phyloP scores from a whole-genome alignment of 345 rosid species.

The Eucalyptus sp. region DNA sequence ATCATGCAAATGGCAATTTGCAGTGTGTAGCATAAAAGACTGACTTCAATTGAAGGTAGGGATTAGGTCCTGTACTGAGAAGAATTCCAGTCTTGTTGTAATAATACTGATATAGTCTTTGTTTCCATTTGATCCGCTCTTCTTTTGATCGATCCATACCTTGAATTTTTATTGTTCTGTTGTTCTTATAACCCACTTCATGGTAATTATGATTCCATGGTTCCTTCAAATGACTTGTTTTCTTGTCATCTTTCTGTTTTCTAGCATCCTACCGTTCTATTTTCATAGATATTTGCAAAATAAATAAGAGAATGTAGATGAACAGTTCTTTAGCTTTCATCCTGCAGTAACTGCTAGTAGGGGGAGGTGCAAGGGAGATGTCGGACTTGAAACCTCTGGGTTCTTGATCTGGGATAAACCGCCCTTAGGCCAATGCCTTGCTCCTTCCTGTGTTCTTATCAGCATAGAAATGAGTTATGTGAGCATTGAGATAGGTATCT shows the following conservation, averaged over 20 bases:
- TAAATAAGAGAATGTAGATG: not conserved
- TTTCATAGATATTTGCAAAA: not conserved
- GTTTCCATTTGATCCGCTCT: not conserved
- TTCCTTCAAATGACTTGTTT: not conserved
- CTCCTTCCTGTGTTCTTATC: not conserved
- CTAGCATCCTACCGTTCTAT: not conserved
- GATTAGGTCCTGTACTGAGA: not conserved
- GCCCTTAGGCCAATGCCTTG: not conserved
- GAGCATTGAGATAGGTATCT: not conserved
- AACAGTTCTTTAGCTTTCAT: not conserved
- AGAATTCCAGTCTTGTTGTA: not conserved
- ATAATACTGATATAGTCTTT: not conserved
- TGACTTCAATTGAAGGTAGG: not conserved
- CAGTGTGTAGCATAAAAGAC: not conserved
- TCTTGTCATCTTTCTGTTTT: not conserved
- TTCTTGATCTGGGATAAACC: not conserved
- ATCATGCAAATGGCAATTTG: not conserved
- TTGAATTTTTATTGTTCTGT: not conserved
- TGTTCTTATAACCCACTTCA: not conserved
- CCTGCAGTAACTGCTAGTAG: not conserved
- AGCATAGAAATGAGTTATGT: not conserved
- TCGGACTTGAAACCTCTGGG: not conserved
- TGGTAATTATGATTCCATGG: not conserved
- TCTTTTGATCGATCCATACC: not conserved
- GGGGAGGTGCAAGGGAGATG: not conserved